Conservation (phyloP, 768 basidiomycete genomes). For the Phaeotremella fagi region DNA sequence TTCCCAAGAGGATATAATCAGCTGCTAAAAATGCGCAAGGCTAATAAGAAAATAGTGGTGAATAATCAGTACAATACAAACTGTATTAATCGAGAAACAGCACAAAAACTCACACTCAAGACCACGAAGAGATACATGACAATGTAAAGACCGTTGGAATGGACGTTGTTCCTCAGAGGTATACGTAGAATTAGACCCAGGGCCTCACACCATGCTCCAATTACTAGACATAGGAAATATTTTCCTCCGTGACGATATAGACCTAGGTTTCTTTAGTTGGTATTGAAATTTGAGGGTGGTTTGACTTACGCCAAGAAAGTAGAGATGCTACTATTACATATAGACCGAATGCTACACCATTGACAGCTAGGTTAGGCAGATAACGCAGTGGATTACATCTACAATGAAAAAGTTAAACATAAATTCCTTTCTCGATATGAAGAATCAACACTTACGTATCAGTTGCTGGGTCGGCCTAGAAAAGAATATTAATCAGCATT, state of each 20-base stretch:
- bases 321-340: slow-evolving; percentile 41
- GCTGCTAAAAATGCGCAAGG: slow-evolving; percentile 48
- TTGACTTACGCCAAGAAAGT: slow-evolving; percentile 37
- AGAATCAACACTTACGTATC: slow-evolving; percentile 10
- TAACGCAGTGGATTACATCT: slow-evolving; percentile 49
- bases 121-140: slow-evolving; percentile 45
- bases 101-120: slow-evolving; percentile 27
- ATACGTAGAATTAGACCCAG: slow-evolving; percentile 42
- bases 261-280: slow-evolving; percentile 6
- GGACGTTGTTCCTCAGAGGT: slow-evolving; percentile 37
- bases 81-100: background rate
- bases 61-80: background rate
- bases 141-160: slow-evolving; percentile 42
- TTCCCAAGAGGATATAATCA: slow-evolving; percentile 46
- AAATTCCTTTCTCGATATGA: no score
- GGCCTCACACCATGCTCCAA: slow-evolving; percentile 44
- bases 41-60: slow-evolving; percentile 3
- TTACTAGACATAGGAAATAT: slow-evolving; percentile 42
- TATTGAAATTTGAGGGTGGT: background rate
- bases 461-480: slow-evolving; percentile 4
- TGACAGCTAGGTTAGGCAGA: slow-evolving; percentile 37
- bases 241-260: slow-evolving; percentile 26
- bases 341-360: slow-evolving; percentile 32
- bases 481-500: background rate
- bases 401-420: background rate